A percentile compares a stretch with the other conserved stretches of the same genome.
phyloP scores from a whole-genome alignment of 2,329 filamentous ascomycete species.

The Cyphellophora europaea region DNA sequence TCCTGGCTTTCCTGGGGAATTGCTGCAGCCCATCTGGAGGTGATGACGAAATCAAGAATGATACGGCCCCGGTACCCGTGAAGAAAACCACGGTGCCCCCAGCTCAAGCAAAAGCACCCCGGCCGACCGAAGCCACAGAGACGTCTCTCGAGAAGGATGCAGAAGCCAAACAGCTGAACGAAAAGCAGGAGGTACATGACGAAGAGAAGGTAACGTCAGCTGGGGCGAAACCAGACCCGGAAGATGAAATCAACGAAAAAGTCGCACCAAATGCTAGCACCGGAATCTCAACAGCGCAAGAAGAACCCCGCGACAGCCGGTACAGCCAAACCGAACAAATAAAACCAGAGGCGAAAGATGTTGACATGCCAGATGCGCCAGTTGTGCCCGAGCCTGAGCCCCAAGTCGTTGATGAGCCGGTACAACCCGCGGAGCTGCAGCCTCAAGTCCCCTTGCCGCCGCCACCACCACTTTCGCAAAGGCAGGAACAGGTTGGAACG shows the following conservation, averaged over 20 bases:
- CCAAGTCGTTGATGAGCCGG: constrained; percentile 32
- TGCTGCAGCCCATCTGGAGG: constrained; percentile 16
- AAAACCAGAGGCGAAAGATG: constrained; percentile 30
- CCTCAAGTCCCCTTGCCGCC: constrained; percentile 44
- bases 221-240: constrained; percentile 3
- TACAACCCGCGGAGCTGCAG: constrained; percentile 31
- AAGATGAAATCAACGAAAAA: neutral
- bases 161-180: constrained; percentile 5
- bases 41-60: constrained; percentile 12
- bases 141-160: constrained; percentile 9
- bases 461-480: constrained; percentile 43
- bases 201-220: constrained; percentile 7
- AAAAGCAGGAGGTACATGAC: constrained; percentile 3
- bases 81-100: constrained; percentile 19
- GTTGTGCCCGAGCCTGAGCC: constrained; percentile 43
- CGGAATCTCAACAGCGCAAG: too few relatives aligned
- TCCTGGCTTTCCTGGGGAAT: constrained; percentile 18
- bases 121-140: constrained; percentile 13
- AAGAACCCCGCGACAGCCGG: too few relatives aligned
- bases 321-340: too few relatives aligned
- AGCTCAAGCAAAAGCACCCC: constrained; percentile 10
- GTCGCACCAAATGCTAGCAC: neutral
- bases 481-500: constrained; percentile 28
- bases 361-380: constrained; percentile 56
- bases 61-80: constrained; percentile 16